Conservation (phyloP, 164 flowering plant species). For the Nelumbo lutea region DNA sequence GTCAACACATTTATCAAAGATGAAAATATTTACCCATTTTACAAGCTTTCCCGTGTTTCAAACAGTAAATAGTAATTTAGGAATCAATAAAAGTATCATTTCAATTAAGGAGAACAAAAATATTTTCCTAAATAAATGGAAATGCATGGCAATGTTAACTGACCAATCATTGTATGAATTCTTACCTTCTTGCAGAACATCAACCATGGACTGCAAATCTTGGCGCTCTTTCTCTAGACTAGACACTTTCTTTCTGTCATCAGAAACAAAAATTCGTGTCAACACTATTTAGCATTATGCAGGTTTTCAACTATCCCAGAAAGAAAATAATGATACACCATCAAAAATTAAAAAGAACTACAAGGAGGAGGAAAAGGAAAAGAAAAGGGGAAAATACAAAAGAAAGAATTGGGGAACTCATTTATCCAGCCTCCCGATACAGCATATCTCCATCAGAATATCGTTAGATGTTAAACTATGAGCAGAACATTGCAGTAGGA, state of each 20-base stretch:
- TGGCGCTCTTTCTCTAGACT: slow-evolving; percentile 80
- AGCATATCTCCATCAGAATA: too few relatives aligned
- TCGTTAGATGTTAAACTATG: too few relatives aligned
- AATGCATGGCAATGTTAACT: not conserved
- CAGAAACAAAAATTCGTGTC: not conserved
- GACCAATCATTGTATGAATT: not conserved
- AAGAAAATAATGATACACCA: not conserved
- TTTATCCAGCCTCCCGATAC: too few relatives aligned
- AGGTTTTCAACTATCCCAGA: not conserved
- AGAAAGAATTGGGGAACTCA: too few relatives aligned
- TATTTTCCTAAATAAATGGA: not conserved
- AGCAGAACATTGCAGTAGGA: too few relatives aligned
- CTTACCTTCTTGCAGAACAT: slow-evolving; percentile 89
- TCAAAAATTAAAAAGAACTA: not conserved
- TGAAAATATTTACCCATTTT: not conserved
- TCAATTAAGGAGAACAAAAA: not conserved
- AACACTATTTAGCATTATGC: not conserved
- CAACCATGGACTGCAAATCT: slow-evolving; percentile 71
- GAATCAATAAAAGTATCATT: too few relatives aligned
- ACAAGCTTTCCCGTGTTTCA: not conserved
- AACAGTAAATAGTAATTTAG: not conserved
- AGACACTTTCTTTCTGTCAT: slow-evolving; percentile 69
- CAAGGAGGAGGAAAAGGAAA: too few relatives aligned
- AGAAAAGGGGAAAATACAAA: not conserved
- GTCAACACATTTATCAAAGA: not conserved